These are phyloP conservation scores for Trichoderma pleuroti DNA, from an alignment of 2,329 filamentous ascomycete genomes.

Conservation along the genomic window DNA sequence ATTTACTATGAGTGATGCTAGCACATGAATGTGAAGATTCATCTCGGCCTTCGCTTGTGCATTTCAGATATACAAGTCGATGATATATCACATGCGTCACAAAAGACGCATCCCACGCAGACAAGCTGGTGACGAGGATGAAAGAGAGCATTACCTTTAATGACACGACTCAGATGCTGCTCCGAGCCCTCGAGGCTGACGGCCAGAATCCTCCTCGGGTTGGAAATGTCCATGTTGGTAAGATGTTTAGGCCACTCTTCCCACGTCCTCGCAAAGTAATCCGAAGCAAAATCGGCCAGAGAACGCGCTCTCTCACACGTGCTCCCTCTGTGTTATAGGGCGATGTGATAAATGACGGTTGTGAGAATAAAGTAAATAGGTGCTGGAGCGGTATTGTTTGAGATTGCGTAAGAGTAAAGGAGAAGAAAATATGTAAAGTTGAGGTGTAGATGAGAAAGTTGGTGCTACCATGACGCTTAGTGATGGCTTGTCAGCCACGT, in stretches of 20 bases:
- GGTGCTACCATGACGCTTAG: neutral
- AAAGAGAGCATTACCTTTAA: constrained; percentile 48
- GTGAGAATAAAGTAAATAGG: neutral
- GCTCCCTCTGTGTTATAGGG: neutral
- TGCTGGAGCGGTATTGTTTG: neutral
- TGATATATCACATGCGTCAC: neutral
- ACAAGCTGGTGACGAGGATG: rapidly evolving
- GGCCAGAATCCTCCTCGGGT: constrained; percentile 56
- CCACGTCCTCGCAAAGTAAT: neutral
- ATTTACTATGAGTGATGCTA: neutral
- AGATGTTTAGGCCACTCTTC: neutral
- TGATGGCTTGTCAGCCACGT: constrained; percentile 8
- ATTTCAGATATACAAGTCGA: neutral
- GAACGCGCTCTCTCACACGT: neutral
- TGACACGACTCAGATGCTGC: constrained; percentile 45
- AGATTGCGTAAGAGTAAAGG: neutral
- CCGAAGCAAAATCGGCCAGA: neutral
- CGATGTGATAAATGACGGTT: neutral
- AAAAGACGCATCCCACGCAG: neutral
- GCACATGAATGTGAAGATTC: neutral
- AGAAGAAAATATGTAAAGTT: neutral
- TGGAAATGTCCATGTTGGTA: constrained; percentile 37
- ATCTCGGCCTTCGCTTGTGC: neutral
- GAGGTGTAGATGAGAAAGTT: neutral
- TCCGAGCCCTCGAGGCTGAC: constrained; percentile 49